Evolutionary conservation across 2,329 filamentous ascomycete species (phyloP).

Genomic region (Ascochyta pisi): DNA sequence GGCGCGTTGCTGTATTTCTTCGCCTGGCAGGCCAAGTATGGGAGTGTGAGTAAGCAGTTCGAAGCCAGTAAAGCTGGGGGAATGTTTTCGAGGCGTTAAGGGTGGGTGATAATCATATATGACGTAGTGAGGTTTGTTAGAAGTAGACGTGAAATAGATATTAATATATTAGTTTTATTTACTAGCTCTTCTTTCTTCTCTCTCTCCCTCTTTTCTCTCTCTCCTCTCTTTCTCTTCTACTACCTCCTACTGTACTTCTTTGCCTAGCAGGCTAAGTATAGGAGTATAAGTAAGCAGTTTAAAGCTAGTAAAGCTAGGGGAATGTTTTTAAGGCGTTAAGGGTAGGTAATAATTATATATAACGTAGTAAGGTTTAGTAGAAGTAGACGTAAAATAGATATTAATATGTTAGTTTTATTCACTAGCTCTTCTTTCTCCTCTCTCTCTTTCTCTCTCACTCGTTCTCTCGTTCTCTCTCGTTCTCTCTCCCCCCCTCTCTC

Average conservation of each 20-base stretch:
- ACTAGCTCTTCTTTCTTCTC: too few species aligned
- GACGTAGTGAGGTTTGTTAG: not conserved
- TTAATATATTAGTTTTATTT: not conserved
- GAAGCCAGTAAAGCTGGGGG: slow-evolving; percentile 32
- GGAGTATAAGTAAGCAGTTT: slow-evolving; percentile 67
- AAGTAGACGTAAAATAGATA: not conserved
- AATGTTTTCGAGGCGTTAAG: slow-evolving; percentile 29
- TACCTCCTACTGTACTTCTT: slow-evolving; percentile 78
- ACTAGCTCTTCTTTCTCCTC: too few species aligned
- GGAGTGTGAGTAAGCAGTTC: slow-evolving; percentile 67
- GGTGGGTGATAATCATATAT: not conserved
- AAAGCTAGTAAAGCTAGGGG: slow-evolving; percentile 32
- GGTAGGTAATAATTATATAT: not conserved
- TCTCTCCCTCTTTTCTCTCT: too few species aligned
- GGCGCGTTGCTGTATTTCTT: slow-evolving; percentile 96
- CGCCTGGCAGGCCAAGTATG: slow-evolving; percentile 98
- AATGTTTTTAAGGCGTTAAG: slow-evolving; percentile 29
- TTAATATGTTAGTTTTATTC: not conserved
- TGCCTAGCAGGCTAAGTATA: slow-evolving; percentile 97
- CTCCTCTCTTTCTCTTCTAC: too few species aligned
- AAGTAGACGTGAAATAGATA: not conserved
- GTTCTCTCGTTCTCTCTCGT: too few species aligned
- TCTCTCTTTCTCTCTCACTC: too few species aligned
- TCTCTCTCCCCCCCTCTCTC: too few species aligned
- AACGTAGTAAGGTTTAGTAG: not conserved